Evolutionary conservation across 306 rosid species (phyloP).

Genomic region (Quercus robur): DNA sequence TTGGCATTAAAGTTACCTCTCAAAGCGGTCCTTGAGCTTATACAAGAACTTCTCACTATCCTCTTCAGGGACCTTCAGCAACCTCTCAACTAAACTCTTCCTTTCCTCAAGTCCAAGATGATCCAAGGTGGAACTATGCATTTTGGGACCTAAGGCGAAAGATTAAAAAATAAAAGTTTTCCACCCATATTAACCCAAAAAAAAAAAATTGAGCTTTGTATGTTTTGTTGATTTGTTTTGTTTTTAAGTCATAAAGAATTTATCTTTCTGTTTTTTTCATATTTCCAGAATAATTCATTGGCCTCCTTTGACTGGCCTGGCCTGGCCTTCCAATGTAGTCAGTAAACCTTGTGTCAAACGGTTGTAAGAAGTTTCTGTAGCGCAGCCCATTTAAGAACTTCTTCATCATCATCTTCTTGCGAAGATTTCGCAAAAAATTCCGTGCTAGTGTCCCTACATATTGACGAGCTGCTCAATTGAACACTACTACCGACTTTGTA

Average conservation of each 20-base stretch:
- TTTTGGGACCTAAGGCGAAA: too few relatives aligned
- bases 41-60: constrained; percentile 42
- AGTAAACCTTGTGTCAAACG: constrained; percentile 69
- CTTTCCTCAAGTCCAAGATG: constrained; percentile 44
- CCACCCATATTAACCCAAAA: too few relatives aligned
- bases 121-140: constrained; percentile 13
- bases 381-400: constrained; percentile 68
- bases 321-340: constrained; percentile 42
- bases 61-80: constrained; percentile 41
- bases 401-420: constrained; percentile 49
- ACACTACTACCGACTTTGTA: constrained; percentile 30
- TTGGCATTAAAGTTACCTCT: constrained; percentile 37
- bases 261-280: too few relatives aligned
- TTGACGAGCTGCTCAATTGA: constrained; percentile 20
- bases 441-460: constrained; percentile 36
- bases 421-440: constrained; percentile 49
- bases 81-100: constrained; percentile 31
- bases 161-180: too few relatives aligned
- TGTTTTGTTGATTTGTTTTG: too few relatives aligned
- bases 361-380: constrained; percentile 65
- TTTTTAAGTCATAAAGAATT: too few relatives aligned
- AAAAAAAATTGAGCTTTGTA: too few relatives aligned
- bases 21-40: constrained; percentile 61
- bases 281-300: too few relatives aligned
- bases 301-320: constrained; percentile 25